Evolutionary conservation across 202 grass and related monocot species (phyloP), one percentile per base, ranked within the genome.

Genomic region (Carex arenaria): DNA sequence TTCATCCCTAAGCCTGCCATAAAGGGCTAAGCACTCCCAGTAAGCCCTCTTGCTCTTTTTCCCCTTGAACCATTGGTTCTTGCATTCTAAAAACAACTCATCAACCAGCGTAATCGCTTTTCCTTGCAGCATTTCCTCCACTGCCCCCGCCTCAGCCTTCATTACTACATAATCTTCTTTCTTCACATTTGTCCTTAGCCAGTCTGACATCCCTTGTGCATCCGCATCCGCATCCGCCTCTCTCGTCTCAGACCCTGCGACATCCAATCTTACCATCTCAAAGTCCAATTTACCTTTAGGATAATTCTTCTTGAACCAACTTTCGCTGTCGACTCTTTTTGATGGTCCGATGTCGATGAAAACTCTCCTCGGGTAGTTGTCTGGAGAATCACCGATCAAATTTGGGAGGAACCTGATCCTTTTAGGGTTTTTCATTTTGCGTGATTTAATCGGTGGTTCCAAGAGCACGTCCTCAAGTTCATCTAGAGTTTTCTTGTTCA

Each of bases 1-100:
- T 77, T 90, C 74, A 38, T 80, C 84, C 60, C 73, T 57, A 79
- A 86, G 84, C 88, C 78, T 82, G 11, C 84, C 84, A 61, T 84
- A 84, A 30, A 90, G 72, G 47, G 64, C 79, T 62, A 73, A 49
- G 64, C 84, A 86, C 30, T 90, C 84, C 88, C 88, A 84, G 26
- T 89, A 86, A 52, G 84, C 79, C 79, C 79, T 89, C 45, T 73
- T 83, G 62, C 84, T 86, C 64, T 28, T 85, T 78, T 26, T 87
- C 60, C 52, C 63, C 49, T 80, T 84, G 43, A 79, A 82, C 81
- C 85, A 81, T 61, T 87, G 87, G 82, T 87, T 73, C 34, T 63
- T 81, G 78, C 62, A 62, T 72, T 91, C 62, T 10, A 85, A 55
- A 70, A 87, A 88, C n/a, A 91, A 38, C 64, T 88, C 84, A 77